A percentile compares a stretch with the other conserved stretches of the same genome.
phyloP scores from a whole-genome alignment of 2,329 filamentous ascomycete genomes.

The Diaporthe sp. region DNA sequence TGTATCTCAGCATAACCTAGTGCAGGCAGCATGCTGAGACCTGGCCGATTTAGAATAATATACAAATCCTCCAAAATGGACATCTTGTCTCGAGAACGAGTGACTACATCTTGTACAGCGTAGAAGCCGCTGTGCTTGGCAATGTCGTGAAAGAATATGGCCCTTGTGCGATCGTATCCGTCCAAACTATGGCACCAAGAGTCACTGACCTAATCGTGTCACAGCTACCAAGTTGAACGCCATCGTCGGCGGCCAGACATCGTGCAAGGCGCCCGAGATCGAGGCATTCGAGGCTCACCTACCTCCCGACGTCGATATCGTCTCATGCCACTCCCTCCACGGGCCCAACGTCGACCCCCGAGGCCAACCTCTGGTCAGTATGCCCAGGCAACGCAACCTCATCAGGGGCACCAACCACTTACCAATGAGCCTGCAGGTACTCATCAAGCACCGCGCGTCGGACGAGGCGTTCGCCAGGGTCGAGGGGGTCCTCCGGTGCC shows the following conservation, averaged over 20 bases:
- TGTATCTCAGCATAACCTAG: constrained; percentile 50
- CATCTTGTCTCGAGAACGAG: constrained; percentile 95
- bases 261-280: constrained; percentile 97
- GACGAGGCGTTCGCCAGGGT: constrained; percentile 83
- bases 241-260: constrained; percentile 97
- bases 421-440: constrained; percentile 62
- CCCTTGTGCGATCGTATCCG: constrained; percentile 76
- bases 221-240: constrained; percentile 93
- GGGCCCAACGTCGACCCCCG: constrained; percentile 90
- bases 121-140: constrained; percentile 93
- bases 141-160: constrained; percentile 89
- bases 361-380: constrained; percentile 87
- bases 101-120: constrained; percentile 99
- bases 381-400: neutral
- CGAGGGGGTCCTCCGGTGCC: constrained; percentile 83
- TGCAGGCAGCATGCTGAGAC: constrained; percentile 62
- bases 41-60: constrained; percentile 75
- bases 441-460: constrained; percentile 93
- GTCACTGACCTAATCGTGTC: constrained; percentile 41
- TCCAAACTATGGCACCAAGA: neutral
- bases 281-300: constrained; percentile 92
- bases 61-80: constrained; percentile 93
- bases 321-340: constrained; percentile 97
- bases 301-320: constrained; percentile 89
- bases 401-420: neutral